phyloP scores from a whole-genome alignment of 495 filamentous ascomycete species.

The Penicillium manginii region DNA sequence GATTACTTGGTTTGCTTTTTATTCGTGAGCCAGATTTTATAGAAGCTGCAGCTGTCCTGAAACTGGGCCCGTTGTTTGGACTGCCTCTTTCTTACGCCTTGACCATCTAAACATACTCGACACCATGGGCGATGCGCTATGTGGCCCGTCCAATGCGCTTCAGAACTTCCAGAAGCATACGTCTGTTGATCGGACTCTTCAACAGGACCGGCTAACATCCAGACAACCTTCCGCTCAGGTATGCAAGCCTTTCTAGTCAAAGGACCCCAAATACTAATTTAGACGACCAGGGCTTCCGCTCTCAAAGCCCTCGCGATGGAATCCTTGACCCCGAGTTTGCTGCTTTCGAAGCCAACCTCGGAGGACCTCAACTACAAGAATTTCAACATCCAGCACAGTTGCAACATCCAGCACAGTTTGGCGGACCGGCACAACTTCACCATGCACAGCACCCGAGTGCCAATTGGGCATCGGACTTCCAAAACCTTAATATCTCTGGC shows the following conservation, averaged over 20 bases:
- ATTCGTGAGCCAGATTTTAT: background rate
- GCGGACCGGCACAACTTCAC: conserved; percentile 17
- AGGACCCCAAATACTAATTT: conserved; percentile 21
- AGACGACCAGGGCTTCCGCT: conserved; percentile 62
- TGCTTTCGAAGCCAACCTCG: conserved; percentile 65
- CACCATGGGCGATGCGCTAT: conserved; percentile 79
- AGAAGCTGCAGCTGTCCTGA: background rate
- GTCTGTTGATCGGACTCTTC: conserved; percentile 74
- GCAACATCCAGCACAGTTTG: conserved; percentile 37
- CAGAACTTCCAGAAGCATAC: conserved; percentile 84
- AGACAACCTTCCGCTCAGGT: conserved; percentile 62
- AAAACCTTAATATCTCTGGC: conserved; percentile 49
- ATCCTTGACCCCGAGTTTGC: conserved; percentile 70
- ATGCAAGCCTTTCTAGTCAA: conserved; percentile 3
- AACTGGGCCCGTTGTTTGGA: background rate
- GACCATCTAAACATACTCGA: background rate
- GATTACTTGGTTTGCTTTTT: background rate
- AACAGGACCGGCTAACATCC: conserved; percentile 75
- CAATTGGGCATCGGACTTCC: conserved; percentile 56
- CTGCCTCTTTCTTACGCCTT: background rate
- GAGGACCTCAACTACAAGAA: conserved; percentile 33
- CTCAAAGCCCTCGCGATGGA: conserved; percentile 56
- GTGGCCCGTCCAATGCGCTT: conserved; percentile 87
- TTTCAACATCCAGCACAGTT: conserved; percentile 32
- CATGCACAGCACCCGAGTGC: conserved; percentile 25